Percentiles rank a stretch among this genome's conserved stretches.
Evolutionary conservation across 495 filamentous ascomycete genomes (phyloP).

Genomic region (Penicillium pulvis): DNA sequence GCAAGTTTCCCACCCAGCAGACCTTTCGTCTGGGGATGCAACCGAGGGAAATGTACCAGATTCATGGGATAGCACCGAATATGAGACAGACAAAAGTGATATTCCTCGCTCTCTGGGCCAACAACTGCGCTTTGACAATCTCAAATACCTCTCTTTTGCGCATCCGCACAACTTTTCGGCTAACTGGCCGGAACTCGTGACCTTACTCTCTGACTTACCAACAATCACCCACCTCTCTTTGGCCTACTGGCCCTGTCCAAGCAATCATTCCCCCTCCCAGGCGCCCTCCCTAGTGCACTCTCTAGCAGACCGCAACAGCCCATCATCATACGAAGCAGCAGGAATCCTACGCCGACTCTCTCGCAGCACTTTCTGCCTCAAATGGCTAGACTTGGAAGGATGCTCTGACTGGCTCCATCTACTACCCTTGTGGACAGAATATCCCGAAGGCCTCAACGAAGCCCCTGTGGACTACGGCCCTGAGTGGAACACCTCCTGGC

Average conservation of each 20-base stretch:
- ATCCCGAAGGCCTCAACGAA: slow-evolving; percentile 29
- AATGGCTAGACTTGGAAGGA: slow-evolving; percentile 80
- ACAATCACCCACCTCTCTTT: slow-evolving; percentile 76
- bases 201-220: slow-evolving; percentile 60
- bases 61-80: slow-evolving; percentile 38
- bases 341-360: slow-evolving; percentile 69
- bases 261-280: slow-evolving; percentile 21
- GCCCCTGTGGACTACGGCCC: slow-evolving; percentile 34
- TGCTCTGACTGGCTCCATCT: slow-evolving; percentile 72
- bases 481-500: slow-evolving; percentile 55
- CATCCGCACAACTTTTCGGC: slow-evolving; percentile 41
- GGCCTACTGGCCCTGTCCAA: slow-evolving; percentile 77
- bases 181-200: slow-evolving; percentile 70
- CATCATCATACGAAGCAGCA: slow-evolving; percentile 67
- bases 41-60: slow-evolving; percentile 28
- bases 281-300: too few species aligned
- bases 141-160: slow-evolving; percentile 56
- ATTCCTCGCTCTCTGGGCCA: slow-evolving; percentile 50
- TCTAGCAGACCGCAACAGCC: too few species aligned
- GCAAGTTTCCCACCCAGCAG: slow-evolving; percentile 13
- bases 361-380: slow-evolving; percentile 64
- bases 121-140: slow-evolving; percentile 43
- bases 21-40: slow-evolving; percentile 3
- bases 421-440: slow-evolving; percentile 47
- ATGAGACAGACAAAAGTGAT: slow-evolving; percentile 27